Percentiles rank a stretch among this genome's conserved stretches.
Conservation (phyloP, 1,284 basidiomycete species). For the Moniliophthora roreri region DNA sequence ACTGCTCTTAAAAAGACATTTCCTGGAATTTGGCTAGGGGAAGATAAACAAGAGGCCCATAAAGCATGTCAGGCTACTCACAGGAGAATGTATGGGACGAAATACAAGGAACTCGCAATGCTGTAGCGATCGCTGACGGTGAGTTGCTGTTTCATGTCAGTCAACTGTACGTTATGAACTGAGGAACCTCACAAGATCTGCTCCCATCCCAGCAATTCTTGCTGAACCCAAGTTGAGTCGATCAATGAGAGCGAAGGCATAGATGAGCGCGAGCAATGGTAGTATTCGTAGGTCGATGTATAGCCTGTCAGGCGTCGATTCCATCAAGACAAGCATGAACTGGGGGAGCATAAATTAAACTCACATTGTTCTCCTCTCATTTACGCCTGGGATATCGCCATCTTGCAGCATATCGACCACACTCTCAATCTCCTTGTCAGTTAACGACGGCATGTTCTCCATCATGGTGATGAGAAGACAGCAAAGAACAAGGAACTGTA, state of each 20-base stretch:
- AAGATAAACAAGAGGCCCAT: neutral
- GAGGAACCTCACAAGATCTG: constrained; percentile 31
- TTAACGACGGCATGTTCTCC: no score
- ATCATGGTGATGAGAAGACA: no score
- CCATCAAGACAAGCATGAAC: no score
- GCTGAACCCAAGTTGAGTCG: constrained; percentile 43
- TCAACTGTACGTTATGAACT: neutral
- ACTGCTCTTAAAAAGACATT: constrained; percentile 37
- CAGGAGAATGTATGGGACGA: constrained; percentile 37
- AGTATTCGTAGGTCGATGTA: constrained; percentile 42
- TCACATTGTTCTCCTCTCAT: constrained; percentile 5
- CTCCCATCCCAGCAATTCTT: constrained; percentile 42
- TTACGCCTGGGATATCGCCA: no score
- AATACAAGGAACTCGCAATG: constrained; percentile 36
- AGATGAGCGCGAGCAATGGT: constrained; percentile 38
- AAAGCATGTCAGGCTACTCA: constrained; percentile 12
- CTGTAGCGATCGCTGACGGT: constrained; percentile 30
- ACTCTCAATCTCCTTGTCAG: neutral
- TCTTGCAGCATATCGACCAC: neutral
- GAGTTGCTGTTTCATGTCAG: neutral
- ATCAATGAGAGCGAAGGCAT: constrained; percentile 42
- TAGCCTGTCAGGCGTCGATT: constrained; percentile 25
- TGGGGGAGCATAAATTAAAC: no score
- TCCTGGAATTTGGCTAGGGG: constrained; percentile 38
- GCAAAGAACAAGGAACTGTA: neutral